Base-by-base conservation (phyloP, 1,284 basidiomycete species). In the Ceratobasidium sp. region DNA sequence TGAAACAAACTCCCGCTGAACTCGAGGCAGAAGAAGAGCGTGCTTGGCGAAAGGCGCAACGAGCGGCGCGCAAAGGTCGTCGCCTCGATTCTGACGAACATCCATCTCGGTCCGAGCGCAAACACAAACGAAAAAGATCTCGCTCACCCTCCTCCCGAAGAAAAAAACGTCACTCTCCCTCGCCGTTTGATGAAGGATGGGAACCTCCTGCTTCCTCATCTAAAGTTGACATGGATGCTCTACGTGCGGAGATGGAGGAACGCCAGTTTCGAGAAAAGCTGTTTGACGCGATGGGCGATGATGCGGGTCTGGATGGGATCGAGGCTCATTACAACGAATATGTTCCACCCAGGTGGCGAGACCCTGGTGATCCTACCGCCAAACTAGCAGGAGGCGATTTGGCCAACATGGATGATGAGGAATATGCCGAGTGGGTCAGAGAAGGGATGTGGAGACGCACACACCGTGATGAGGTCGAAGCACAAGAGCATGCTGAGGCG, bases 391-490 rank as follows among this genome's bases (percentile, higher is more conserved):
- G 55, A 9, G 53, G 52, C 10, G 48, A 74, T 34, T 34, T 70
- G 16, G 28, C 46, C 12, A 39, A 57, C 73, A 89, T 94, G 89
- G 89, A 91, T 76, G 92, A 93, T n/a, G 91, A 94, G 74, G 88
- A 92, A 75, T 94, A 94, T 76, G 87, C 89, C 1, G 92, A 94
- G 77, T 93, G 90, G 88, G 81, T 94, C 41, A 81, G 92, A 73
- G 80, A 84, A 50, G 91, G 91, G 36, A 94, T 94, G 89, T 93
- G 91, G 84, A 86, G 87, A 89, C 88, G 76, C n/a, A 75, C 74
- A 55, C 79, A 80, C 64, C 76, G 16, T 83, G 85, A 57, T 85
- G 78, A 92, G 79, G 85, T 87, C 76, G 89, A 86, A 73, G 89
- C 91, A 74, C 83, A 87, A 73, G 82, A 85, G 73, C 86, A 85